Evolutionary conservation across 1,284 basidiomycete species (phyloP).

Genomic region (Marasmius tenuissimus): DNA sequence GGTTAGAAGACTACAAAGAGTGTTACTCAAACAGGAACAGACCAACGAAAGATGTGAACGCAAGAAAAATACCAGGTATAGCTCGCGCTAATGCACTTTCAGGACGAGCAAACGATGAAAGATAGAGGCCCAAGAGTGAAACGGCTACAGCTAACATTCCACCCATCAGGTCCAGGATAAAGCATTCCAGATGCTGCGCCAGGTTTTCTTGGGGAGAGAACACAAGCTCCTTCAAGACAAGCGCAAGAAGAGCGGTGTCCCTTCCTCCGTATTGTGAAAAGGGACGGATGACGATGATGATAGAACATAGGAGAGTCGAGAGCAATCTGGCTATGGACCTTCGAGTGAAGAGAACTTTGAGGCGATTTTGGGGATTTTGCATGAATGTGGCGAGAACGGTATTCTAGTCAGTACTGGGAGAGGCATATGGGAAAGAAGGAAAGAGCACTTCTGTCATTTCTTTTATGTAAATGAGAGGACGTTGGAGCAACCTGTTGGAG

Average conservation of each 20-base stretch:
- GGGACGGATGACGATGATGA: slow-evolving; percentile 40
- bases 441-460: too few species aligned
- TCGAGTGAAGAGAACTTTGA: slow-evolving; percentile 23
- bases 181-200: slow-evolving; percentile 48
- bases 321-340: slow-evolving; percentile 41
- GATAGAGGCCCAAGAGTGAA: slow-evolving; percentile 41
- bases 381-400: too few species aligned
- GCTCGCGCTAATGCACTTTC: slow-evolving; percentile 31
- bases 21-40: slow-evolving; percentile 14
- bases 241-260: slow-evolving; percentile 40
- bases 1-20: not conserved
- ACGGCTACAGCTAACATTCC: slow-evolving; percentile 42
- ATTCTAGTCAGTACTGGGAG: too few species aligned
- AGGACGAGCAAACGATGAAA: slow-evolving; percentile 29
- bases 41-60: slow-evolving; percentile 42
- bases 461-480: too few species aligned
- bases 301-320: slow-evolving; percentile 44
- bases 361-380: too few species aligned
- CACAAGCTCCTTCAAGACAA: slow-evolving; percentile 47
- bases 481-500: too few species aligned
- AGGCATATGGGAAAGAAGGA: too few species aligned
- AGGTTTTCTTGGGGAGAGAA: slow-evolving; percentile 48
- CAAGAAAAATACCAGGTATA: slow-evolving; percentile 40
- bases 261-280: slow-evolving; percentile 41
- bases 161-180: slow-evolving; percentile 43